phyloP scores from a whole-genome alignment of 1,139 yeast species.

The Chernovozyma sophiae-reginae region DNA sequence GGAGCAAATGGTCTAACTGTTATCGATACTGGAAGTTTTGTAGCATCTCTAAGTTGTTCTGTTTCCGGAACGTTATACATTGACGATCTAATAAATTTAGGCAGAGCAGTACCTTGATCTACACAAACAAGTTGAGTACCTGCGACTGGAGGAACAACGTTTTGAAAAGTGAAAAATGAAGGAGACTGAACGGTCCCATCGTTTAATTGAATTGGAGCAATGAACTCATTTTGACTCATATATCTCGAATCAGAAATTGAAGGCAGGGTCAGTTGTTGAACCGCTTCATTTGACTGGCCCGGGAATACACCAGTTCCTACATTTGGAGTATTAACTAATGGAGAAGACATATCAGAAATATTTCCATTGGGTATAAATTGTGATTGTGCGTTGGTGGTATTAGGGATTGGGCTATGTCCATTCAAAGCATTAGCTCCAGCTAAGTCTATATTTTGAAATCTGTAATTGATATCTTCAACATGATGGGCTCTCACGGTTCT shows the following conservation, averaged over 20 bases:
- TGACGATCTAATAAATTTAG: conserved; percentile 72
- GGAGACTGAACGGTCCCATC: conserved; percentile 22
- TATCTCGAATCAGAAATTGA: conserved; percentile 56
- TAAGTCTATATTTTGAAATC: background rate
- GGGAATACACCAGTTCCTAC: conserved; percentile 1
- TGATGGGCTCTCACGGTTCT: conserved; percentile 47
- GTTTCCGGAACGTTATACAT: conserved; percentile 82
- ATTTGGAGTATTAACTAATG: conserved; percentile 2
- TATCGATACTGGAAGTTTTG: conserved; percentile 79
- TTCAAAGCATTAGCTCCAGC: background rate
- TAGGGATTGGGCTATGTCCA: background rate
- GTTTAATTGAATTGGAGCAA: conserved; percentile 20
- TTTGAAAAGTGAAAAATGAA: conserved; percentile 65
- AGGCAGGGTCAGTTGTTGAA: conserved; percentile 23
- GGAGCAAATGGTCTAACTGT: conserved; percentile 84
- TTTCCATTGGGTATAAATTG: background rate
- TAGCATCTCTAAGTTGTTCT: conserved; percentile 63
- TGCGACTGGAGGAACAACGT: conserved; percentile 78
- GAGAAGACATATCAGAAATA: background rate
- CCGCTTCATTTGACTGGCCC: background rate
- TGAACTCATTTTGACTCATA: conserved; percentile 46
- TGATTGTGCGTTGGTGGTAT: background rate
- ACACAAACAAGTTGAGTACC: conserved; percentile 65
- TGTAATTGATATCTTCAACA: conserved; percentile 12
- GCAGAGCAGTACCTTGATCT: conserved; percentile 84